Evolutionary conservation across 2,329 filamentous ascomycete species (phyloP), one percentile per base, ranked within the genome.

Genomic region (Beauveria asiatica): DNA sequence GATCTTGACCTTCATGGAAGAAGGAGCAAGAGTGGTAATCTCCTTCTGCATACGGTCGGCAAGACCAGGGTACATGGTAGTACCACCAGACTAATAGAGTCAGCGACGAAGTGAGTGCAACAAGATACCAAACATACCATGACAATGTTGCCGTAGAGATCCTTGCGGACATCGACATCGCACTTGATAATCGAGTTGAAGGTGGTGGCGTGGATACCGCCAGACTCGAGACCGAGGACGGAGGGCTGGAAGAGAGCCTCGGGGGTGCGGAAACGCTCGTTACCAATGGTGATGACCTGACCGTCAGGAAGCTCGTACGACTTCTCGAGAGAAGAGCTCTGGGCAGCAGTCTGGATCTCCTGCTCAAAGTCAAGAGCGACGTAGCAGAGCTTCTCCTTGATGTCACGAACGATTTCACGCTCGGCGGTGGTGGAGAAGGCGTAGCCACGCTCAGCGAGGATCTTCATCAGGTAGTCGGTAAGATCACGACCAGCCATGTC

Each of bases 181-280:
- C 94, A 97, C 90, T 99, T 99, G 92, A 97, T 97, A 88, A 99
- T 97, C 74, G 94, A 97, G 89, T 97, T 97, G 90, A 97, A 97
- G 73, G 94, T 97, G 77, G 93, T 97, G 76, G 96, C 92, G 83
- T 97, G 94, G 81, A 99, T 97, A 82, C 94, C 94, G 75, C 93
- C 93, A 79, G 87, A 92, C 83, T 99, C 94, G 74, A 97, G 92
- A 88, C 94, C 94, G 71, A 99, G 84, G 71, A 97, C 93, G 69
- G 89, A 94, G 75, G 94, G 94, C 85, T 97, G 91, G 92, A 99
- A 99, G 73, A 99, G 90, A 80, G 94, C 93, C 85, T 99, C 94
- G 70, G 94, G 94, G 78, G 93, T 93, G 82, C 94, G 93, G 93
- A 99, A 99, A 75, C 94, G 92, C 87, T 99, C 94, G 85, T 97